Evolutionary conservation across 1,284 basidiomycete genomes (phyloP), one percentile per base, ranked within the genome.

Genomic region (Sphaerobolus stellatus): DNA sequence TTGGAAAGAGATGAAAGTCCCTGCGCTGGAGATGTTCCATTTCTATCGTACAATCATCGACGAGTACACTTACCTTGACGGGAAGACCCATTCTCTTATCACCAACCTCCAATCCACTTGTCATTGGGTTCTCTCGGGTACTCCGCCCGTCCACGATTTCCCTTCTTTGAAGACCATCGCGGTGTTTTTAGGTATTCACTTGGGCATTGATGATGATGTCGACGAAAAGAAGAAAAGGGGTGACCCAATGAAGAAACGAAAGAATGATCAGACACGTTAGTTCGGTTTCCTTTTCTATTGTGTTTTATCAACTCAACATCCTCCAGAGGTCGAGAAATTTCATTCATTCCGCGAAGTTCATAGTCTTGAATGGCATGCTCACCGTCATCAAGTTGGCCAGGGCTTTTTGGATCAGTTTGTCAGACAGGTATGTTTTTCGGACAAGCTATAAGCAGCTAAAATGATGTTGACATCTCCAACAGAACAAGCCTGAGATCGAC

Each of bases 401-500:
- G 69, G 71, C 18, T 98, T 97, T 79, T 71, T 94, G 44, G 79
- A 94, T 63, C 82, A 77, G 44, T 94, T 92, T 64, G 90, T 94
- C 56, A 83, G 92, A 60, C 92, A 91, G 77, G 89, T 89, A 61
- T 34, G 78, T 67, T 33, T 0, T 48, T 54, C 43, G 41, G 30
- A 46, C 34, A 11, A 5, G 36, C 30, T 13, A 40, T 54, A 27
- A 25, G 50, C 4, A 3, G 38, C 27, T 1, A 38, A 5, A 25
- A 31, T 22, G 25, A 45, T 46, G 43, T 40, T 52, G 28, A 57
- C 50, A 48, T 38, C 27, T 52, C 41, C 52, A 59, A 13, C 63
- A 97, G 86, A 98, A 98, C 67, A 87, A 96, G 54, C 94, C 94
- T 6, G 95, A 98, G 73, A 98, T 98, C 52, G 94, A 94, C 59